These are phyloP conservation scores for Penicillium sp. DNA, from an alignment of 2,329 filamentous ascomycete genomes.

Conservation along the genomic window DNA sequence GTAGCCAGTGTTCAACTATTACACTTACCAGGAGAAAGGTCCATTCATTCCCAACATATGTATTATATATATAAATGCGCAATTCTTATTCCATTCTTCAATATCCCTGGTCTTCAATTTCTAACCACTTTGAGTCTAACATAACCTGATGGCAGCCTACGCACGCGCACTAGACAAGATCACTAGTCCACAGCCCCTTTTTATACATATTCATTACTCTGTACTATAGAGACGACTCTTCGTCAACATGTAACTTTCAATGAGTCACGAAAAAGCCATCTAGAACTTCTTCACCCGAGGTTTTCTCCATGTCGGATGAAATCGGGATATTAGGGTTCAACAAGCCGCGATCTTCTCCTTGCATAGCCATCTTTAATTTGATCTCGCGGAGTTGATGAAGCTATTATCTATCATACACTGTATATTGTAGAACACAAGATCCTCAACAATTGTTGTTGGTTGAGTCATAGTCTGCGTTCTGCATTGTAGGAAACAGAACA, in stretches of 20 bases:
- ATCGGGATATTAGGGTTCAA: constrained; percentile 10
- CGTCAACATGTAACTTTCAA: not conserved
- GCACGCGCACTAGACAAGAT: not conserved
- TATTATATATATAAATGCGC: not conserved
- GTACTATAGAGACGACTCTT: not conserved
- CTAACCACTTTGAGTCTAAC: not conserved
- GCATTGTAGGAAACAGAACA: constrained; percentile 12
- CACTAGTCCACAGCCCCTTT: not conserved
- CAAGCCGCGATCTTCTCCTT: not conserved
- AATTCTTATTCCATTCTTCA: not conserved
- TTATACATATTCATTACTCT: not conserved
- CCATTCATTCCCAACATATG: not conserved
- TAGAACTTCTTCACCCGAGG: not conserved
- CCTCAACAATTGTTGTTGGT: not conserved
- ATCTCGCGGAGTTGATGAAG: not conserved
- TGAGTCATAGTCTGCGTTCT: constrained; percentile 10
- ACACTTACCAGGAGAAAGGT: not conserved
- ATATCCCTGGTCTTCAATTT: not conserved
- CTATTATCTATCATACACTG: constrained; percentile 8
- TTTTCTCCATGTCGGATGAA: constrained; percentile 5
- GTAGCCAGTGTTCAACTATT: not conserved
- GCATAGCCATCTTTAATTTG: not conserved
- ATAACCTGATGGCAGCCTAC: not conserved
- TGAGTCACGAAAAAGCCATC: not conserved
- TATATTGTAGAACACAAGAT: constrained; percentile 5